These are phyloP conservation scores for Haematococcus sp. DNA, from an alignment of 139 green algal genomes.

Conservation along the genomic window DNA sequence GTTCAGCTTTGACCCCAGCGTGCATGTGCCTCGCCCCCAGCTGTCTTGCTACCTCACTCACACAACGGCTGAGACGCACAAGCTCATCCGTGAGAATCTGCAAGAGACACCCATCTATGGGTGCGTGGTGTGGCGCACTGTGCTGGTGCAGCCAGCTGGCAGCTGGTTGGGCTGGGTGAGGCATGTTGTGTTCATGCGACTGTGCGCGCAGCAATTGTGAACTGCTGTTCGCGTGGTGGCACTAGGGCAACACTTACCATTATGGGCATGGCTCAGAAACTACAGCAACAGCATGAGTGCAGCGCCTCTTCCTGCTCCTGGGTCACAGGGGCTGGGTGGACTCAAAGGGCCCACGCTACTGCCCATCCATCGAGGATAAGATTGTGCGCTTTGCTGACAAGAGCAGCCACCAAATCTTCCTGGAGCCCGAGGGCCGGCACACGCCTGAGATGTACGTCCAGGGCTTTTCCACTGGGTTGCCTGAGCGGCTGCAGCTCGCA, in stretches of 20 bases:
- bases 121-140: not conserved
- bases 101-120: conserved; percentile 95
- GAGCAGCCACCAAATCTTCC: conserved; percentile 91
- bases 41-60: conserved; percentile 91
- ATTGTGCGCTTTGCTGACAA: conserved; percentile 96
- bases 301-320: no score
- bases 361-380: conserved; percentile 98
- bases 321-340: conserved; percentile 15
- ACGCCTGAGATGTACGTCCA: conserved; percentile 94
- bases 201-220: no score
- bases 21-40: conserved; percentile 62
- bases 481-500: conserved; percentile 88
- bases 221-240: no score
- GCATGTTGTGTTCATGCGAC: no score
- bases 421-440: conserved; percentile 92
- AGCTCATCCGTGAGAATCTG: conserved; percentile 79
- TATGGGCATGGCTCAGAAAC: no score
- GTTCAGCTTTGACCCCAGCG: conserved; percentile 90
- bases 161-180: no score
- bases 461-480: conserved; percentile 88
- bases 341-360: conserved; percentile 81
- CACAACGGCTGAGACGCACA: conserved; percentile 89
- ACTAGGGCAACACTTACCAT: no score
- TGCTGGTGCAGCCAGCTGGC: no score
- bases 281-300: no score